Percentiles rank a stretch among this genome's conserved stretches.
phyloP scores from a whole-genome alignment of 805 yeast species.

The Metschnikowia henanensis region DNA sequence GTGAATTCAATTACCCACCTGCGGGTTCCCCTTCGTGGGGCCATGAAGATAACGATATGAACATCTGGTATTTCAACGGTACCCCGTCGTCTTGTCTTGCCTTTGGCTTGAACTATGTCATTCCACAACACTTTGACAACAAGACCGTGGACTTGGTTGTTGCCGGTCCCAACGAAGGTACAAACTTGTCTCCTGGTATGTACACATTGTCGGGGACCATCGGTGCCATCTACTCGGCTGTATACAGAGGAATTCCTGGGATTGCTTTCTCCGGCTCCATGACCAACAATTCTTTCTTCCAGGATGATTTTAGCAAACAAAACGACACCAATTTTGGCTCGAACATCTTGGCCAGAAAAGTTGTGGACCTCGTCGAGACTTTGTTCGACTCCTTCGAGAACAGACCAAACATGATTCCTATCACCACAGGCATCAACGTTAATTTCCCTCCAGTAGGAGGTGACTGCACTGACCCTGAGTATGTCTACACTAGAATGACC shows the following conservation, averaged over 20 bases:
- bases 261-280: constrained; percentile 29
- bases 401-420: constrained; percentile 21
- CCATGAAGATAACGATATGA: constrained; percentile 40
- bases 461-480: constrained; percentile 43
- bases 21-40: constrained; percentile 58
- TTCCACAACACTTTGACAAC: constrained; percentile 22
- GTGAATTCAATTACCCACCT: constrained; percentile 47
- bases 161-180: constrained; percentile 32
- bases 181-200: constrained; percentile 29
- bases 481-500: constrained; percentile 45
- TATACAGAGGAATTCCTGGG: constrained; percentile 27
- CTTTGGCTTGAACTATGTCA: constrained; percentile 26
- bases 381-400: constrained; percentile 19
- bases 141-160: constrained; percentile 26
- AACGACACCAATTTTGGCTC: constrained; percentile 22
- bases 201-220: constrained; percentile 29
- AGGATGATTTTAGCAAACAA: constrained; percentile 21
- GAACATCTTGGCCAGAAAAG: constrained; percentile 26
- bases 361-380: constrained; percentile 24
- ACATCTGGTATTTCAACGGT: constrained; percentile 32
- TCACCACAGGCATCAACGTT: constrained; percentile 25
- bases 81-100: constrained; percentile 29
- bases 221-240: constrained; percentile 26
- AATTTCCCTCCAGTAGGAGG: constrained; percentile 25
- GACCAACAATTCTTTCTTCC: constrained; percentile 27